Percentiles rank a stretch among this genome's conserved stretches.
These are phyloP conservation scores for Apophysomyces elegans DNA, from an alignment of 371 early-diverging fungal species.

Conservation along the genomic window DNA sequence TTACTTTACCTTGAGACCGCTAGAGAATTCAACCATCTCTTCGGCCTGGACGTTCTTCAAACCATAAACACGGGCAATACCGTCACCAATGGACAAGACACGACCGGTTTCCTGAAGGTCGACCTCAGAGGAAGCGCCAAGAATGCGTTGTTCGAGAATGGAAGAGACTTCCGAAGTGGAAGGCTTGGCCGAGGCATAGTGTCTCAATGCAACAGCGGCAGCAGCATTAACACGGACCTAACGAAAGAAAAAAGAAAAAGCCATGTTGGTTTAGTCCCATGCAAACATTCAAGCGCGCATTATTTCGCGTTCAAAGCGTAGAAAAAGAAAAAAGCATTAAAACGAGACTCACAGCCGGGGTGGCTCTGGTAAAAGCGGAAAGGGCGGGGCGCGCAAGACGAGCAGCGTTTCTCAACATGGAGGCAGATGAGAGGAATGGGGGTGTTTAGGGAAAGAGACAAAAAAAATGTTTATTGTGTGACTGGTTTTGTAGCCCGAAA, in stretches of 20 bases:
- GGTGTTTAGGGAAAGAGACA: conserved; percentile 4
- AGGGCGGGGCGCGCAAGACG: conserved; percentile 53
- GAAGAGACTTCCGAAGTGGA: conserved; percentile 24
- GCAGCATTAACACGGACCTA: conserved; percentile 52
- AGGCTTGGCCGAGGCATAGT: conserved; percentile 63
- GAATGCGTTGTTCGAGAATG: too few species aligned
- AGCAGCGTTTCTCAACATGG: conserved; percentile 58
- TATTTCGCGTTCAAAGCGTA: conserved; percentile 52
- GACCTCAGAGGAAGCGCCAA: too few species aligned
- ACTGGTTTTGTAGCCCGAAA: neutral
- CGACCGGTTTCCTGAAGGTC: too few species aligned
- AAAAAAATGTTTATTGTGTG: conserved; percentile 11
- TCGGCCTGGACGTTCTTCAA: too few species aligned
- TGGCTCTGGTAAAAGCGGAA: conserved; percentile 43
- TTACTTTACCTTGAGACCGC: conserved; percentile 82
- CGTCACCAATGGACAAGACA: too few species aligned
- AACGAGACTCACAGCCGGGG: conserved; percentile 40
- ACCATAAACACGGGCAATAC: too few species aligned
- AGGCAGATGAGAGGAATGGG: conserved; percentile 16
- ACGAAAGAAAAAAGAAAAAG: too few species aligned
- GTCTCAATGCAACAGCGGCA: conserved; percentile 46
- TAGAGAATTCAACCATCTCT: conserved; percentile 76
- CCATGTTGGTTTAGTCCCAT: neutral
- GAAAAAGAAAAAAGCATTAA: neutral
- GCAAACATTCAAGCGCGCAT: neutral